These are phyloP conservation scores for Coffea canephora DNA, from an alignment of 257 asterid genomes.

Conservation along the genomic window DNA sequence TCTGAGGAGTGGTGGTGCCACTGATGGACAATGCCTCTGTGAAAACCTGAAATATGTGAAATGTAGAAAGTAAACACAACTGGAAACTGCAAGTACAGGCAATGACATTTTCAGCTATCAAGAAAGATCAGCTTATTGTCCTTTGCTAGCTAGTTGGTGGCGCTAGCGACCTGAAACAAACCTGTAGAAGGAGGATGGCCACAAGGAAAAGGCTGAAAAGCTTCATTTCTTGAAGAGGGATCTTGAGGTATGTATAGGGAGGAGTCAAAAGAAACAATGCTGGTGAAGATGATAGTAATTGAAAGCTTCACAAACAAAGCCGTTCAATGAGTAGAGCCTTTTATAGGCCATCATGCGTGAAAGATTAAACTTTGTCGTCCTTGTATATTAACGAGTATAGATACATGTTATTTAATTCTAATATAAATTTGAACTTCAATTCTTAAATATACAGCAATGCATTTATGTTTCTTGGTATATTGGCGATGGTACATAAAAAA, in stretches of 20 bases:
- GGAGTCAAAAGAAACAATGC: neutral
- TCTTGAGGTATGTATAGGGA: neutral
- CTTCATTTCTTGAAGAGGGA: slow-evolving; percentile 39
- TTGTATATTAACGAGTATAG: no score
- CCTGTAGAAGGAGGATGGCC: slow-evolving; percentile 47
- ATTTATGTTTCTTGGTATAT: no score
- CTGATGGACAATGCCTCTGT: slow-evolving; percentile 28
- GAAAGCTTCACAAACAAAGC: neutral
- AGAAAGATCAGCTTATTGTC: no score
- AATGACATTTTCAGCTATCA: neutral
- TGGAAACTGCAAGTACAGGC: neutral
- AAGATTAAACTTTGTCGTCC: neutral
- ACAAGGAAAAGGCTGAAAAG: slow-evolving; percentile 32
- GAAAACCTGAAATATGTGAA: slow-evolving; percentile 26
- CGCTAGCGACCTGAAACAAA: neutral
- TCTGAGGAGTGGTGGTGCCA: slow-evolving; percentile 31
- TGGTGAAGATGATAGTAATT: neutral
- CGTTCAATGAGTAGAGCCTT: neutral
- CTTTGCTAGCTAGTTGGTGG: no score
- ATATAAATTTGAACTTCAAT: no score
- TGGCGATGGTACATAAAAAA: no score
- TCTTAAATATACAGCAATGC: no score
- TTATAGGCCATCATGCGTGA: neutral
- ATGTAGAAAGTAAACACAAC: neutral
- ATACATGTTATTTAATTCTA: no score